A percentile compares a stretch with the other conserved stretches of the same genome.
Conservation (phyloP, 2,329 filamentous ascomycete species). For the Emericellopsis atlantica region DNA sequence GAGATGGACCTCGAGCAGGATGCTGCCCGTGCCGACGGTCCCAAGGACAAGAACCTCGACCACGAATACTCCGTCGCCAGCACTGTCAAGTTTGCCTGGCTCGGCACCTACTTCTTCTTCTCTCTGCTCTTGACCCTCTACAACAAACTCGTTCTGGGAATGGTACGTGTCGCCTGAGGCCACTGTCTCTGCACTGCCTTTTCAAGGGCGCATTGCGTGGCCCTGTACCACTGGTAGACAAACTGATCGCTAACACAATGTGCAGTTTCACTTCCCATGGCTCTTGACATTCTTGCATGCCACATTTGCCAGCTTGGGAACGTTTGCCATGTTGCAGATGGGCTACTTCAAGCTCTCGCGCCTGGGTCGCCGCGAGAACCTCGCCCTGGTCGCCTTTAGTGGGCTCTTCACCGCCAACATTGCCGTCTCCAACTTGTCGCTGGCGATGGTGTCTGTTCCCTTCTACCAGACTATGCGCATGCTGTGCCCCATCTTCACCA, state of each 20-base stretch:
- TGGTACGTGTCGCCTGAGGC: constrained; percentile 19
- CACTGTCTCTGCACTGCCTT: no score
- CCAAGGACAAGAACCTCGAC: constrained; percentile 21
- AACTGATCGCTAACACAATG: background rate
- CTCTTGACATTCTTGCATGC: constrained; percentile 47
- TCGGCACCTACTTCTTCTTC: constrained; percentile 38
- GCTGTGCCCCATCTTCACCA: constrained; percentile 47
- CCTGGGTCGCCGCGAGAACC: constrained; percentile 37
- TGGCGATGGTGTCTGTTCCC: constrained; percentile 48
- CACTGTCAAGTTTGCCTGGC: constrained; percentile 34
- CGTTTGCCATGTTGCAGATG: constrained; percentile 34
- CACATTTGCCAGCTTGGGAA: constrained; percentile 43
- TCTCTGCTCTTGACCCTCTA: constrained; percentile 38
- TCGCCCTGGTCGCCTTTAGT: constrained; percentile 45
- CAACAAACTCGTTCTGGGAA: constrained; percentile 44
- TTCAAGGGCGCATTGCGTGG: no score
- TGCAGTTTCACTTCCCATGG: constrained; percentile 46
- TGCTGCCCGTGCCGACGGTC: constrained; percentile 12
- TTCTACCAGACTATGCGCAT: constrained; percentile 55
- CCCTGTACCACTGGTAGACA: no score
- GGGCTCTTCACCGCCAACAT: constrained; percentile 51
- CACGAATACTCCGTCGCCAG: constrained; percentile 31
- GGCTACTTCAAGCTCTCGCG: constrained; percentile 40
- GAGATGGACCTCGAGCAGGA: constrained; percentile 18
- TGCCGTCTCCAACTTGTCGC: constrained; percentile 50